phyloP scores from a whole-genome alignment of 805 yeast genomes.

The Yarrowia sp. region DNA sequence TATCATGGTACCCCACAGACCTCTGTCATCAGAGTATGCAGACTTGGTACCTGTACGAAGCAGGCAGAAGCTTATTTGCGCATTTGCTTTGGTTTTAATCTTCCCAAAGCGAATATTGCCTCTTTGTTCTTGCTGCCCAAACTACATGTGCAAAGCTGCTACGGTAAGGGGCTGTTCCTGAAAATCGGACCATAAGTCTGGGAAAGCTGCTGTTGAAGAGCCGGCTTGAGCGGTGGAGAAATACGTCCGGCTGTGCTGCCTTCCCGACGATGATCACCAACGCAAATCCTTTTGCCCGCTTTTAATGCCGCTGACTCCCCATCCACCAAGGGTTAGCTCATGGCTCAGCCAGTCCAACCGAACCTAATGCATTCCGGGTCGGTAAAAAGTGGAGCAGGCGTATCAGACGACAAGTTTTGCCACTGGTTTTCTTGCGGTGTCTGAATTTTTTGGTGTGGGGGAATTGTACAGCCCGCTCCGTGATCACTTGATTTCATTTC shows the following conservation, averaged over 20 bases:
- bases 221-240: background rate
- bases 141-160: slow-evolving; percentile 8
- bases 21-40: slow-evolving; percentile 24
- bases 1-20: slow-evolving; percentile 21
- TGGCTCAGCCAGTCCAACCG: slow-evolving; percentile 17
- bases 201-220: background rate
- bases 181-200: background rate
- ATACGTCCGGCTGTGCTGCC: background rate
- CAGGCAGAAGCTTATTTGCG: slow-evolving; percentile 17
- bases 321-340: background rate
- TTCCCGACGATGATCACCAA: background rate
- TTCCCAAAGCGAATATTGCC: slow-evolving; percentile 11
- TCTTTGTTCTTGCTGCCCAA: slow-evolving; percentile 22
- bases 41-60: slow-evolving; percentile 30
- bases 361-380: slow-evolving; percentile 30
- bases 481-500: background rate
- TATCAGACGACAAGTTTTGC: slow-evolving; percentile 13
- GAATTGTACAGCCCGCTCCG: background rate
- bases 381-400: slow-evolving; percentile 17
- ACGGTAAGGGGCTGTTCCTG: slow-evolving; percentile 16
- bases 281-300: background rate
- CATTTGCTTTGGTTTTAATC: slow-evolving; percentile 11
- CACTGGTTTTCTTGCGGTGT: slow-evolving; percentile 1
- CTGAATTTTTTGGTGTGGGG: background rate
- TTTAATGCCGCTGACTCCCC: slow-evolving; percentile 10